Base-by-base conservation (phyloP, 2,329 filamentous ascomycete genomes). In the Pyricularia sp. region DNA sequence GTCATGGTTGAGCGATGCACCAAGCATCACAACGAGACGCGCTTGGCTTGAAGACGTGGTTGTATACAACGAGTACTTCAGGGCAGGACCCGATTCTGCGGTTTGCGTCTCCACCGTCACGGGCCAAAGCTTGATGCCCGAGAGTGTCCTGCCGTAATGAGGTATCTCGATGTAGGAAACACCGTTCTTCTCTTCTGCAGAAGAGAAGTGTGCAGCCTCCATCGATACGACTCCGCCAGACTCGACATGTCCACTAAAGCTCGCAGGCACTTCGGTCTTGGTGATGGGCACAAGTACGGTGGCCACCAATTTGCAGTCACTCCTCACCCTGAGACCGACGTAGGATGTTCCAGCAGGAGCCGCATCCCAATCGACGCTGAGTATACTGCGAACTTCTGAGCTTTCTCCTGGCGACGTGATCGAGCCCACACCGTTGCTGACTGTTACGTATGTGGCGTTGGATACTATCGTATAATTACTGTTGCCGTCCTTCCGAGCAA, bases 341-440 rank as follows among this genome's bases (percentile, higher is more conserved):
- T 73, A 72, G 69, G 73, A 76, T 65, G 71, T 74, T 50, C 80
- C 79, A 23, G 72, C 70, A 0, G 81, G 79, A 0, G 79, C 81
- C 3, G 74, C 71, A 17, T 72, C 70, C 81, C 81, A 84, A 74
- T 84, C 80, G 25, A 84, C 73, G 0, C 75, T 75, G 42, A 83
- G 71, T 68, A 77, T 71, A 50, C 81, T 75, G 12, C 80, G 80
- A 20, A 76, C 72, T 65, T 84, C 81, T 0, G 72, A 69, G 50
- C 26, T 50, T 17, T 26, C 4, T 20, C 33, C 50, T 25, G 68
- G 50, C n/a, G 61, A 50, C 17, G 73, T 68, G n/a, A 82, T 73
- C 23, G 71, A 77, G 64, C 78, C 78, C 11, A 73, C 74, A 3
- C 76, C 72, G 66, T 78, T 77, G 30, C 75, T 77, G 68, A 80